Percentiles rank a stretch among this genome's conserved stretches.
phyloP scores from a whole-genome alignment of 495 filamentous ascomycete species.

The Pyronema domesticum region DNA sequence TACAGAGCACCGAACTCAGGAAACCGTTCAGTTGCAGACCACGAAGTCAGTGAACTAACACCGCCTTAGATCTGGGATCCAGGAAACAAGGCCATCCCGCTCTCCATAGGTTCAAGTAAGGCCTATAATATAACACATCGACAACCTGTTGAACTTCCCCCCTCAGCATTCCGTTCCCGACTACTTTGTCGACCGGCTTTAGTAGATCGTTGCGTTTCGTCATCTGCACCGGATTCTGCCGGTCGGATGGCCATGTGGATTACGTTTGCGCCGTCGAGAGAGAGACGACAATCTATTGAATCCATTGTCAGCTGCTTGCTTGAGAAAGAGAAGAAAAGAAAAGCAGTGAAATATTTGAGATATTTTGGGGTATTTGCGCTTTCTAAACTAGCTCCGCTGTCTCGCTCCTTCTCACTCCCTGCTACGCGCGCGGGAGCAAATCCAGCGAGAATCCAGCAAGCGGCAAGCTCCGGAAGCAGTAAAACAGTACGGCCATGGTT shows the following conservation, averaged over 20 bases:
- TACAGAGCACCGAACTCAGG: no score
- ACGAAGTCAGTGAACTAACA: no score
- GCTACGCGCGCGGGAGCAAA: no score
- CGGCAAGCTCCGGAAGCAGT: no score
- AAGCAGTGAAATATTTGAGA: background rate
- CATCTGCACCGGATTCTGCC: slow-evolving; percentile 21
- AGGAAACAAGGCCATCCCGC: no score
- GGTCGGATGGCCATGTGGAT: slow-evolving; percentile 25
- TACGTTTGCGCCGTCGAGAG: slow-evolving; percentile 18
- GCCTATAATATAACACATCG: slow-evolving; percentile 23
- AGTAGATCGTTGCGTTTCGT: slow-evolving; percentile 20
- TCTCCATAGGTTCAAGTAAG: no score
- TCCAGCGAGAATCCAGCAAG: no score
- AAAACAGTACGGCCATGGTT: no score
- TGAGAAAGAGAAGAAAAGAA: background rate
- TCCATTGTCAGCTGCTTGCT: background rate
- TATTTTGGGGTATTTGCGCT: background rate
- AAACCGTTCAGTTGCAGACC: no score
- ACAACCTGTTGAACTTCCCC: slow-evolving; percentile 11
- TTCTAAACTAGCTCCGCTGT: background rate
- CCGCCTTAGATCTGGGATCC: no score
- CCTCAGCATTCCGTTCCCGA: slow-evolving; percentile 6
- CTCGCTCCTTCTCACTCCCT: background rate
- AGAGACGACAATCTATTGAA: slow-evolving; percentile 20
- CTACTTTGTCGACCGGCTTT: slow-evolving; percentile 13